Conservation (phyloP, 768 basidiomycete genomes). For the Collybiopsis luxurians region DNA sequence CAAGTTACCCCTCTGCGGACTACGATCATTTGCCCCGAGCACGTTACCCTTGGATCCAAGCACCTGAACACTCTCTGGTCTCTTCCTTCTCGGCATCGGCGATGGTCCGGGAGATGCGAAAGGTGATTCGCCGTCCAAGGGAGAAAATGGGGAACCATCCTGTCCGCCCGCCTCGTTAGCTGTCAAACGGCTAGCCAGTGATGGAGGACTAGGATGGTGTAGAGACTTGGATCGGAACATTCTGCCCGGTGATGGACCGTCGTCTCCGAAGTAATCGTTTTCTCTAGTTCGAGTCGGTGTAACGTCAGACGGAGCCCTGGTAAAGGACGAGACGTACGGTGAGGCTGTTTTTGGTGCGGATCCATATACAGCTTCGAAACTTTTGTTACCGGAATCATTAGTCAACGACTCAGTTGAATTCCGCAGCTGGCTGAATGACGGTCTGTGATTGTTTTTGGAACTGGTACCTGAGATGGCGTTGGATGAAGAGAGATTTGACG, state of each 20-base stretch:
- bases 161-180: neutral
- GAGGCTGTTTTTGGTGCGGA: constrained; percentile 15
- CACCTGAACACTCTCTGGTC: constrained; percentile 67
- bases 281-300: neutral
- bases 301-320: constrained; percentile 5
- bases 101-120: neutral
- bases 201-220: constrained; percentile 40
- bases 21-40: neutral
- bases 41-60: constrained; percentile 11
- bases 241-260: constrained; percentile 30
- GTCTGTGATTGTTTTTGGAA: neutral
- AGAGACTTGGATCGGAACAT: constrained; percentile 55
- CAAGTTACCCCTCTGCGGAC: neutral
- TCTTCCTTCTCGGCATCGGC: constrained; percentile 46
- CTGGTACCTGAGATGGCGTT: neutral
- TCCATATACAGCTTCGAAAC: constrained; percentile 7
- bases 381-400: neutral
- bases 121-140: neutral
- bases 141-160: constrained; percentile 4
- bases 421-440: constrained; percentile 6
- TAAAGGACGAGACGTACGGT: constrained; percentile 14
- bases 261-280: neutral
- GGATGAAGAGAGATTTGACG: constrained; percentile 4
- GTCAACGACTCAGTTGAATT: neutral
- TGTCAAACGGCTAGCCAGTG: constrained; percentile 25